Evolutionary conservation across 2,329 filamentous ascomycete species (phyloP).

Genomic region (Cladosporium colombiae): DNA sequence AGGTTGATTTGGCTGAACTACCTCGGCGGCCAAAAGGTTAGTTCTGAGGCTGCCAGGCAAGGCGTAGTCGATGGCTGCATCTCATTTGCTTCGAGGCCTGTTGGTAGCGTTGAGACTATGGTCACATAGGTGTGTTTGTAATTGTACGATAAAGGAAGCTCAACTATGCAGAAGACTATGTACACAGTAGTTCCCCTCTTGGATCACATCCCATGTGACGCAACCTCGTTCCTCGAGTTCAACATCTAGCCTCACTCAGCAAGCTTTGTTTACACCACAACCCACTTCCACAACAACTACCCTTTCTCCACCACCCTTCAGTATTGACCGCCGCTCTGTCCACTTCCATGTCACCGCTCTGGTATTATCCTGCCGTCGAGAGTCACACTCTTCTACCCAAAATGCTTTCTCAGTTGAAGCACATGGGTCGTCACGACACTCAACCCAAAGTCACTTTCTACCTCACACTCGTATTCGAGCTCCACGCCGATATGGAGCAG

Average conservation of each 20-base stretch:
- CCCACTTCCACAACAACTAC: neutral
- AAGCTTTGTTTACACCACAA: neutral
- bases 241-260: neutral
- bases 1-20: slow-evolving; percentile 88
- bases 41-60: slow-evolving; percentile 76
- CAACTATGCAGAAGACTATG: neutral
- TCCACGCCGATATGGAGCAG: slow-evolving; percentile 16
- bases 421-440: neutral
- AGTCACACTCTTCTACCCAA: neutral
- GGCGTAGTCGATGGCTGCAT: slow-evolving; percentile 86
- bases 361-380: neutral
- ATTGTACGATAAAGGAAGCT: slow-evolving; percentile 2
- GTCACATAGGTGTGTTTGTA: slow-evolving; percentile 46
- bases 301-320: neutral
- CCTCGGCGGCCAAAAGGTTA: slow-evolving; percentile 80
- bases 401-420: neutral
- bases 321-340: neutral
- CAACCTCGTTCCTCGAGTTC: neutral
- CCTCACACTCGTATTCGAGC: slow-evolving; percentile 21
- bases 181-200: neutral
- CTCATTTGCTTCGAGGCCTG: slow-evolving; percentile 81
- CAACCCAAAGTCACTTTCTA: slow-evolving; percentile 20
- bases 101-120: slow-evolving; percentile 82
- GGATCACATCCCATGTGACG: neutral
- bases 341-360: neutral